Evolutionary conservation across 2,329 filamentous ascomycete species (phyloP), one percentile per base, ranked within the genome.

Genomic region (Colletotrichum godetiae): DNA sequence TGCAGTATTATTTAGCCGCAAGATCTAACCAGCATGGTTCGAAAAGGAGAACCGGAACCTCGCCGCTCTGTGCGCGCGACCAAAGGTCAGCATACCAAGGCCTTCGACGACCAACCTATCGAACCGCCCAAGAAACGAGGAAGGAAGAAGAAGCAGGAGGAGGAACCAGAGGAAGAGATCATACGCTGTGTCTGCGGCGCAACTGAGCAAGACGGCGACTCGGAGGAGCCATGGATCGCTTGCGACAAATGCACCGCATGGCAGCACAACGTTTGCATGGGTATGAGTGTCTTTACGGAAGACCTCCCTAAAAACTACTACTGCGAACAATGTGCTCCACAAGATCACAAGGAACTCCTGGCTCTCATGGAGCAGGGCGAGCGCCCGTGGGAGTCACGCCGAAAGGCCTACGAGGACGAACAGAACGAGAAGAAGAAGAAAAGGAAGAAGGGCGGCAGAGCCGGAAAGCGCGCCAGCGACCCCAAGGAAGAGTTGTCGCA

Each of bases 261-360:
- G 97, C 97, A 99, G 84, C 97, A 99, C 84, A 98, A 98, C 79
- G 92, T 97, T 75, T 99, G 97, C 81, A 94, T 99, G 87, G 95
- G 94, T 66, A 90, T 98, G 80, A 91, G 89, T 78, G 91, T 92
- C 59, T 95, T 94, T 77, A 90, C 92, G 37, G 93, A 95, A 72
- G 91, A 95, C 78, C 88, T 94, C 68, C 93, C 94, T 35, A 93
- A 93, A 74, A 89, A 94, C 82, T 99, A 99, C 85, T 97, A 93
- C 83, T 99, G 97, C 84, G 97, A 99, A 83, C 87, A 92, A 83
- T 98, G 97, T 85, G 89, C 90, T 65, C 97, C 97, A 0, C 89
- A 95, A 68, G 91, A 95, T 75, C 97, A 99, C 84, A 91, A 91
- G 77, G 92, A 92, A 74, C 90, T 98, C 3, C 84, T 99, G 4